Evolutionary conservation across 805 yeast genomes (phyloP).

Genomic region (Yarrowia divulgata): DNA sequence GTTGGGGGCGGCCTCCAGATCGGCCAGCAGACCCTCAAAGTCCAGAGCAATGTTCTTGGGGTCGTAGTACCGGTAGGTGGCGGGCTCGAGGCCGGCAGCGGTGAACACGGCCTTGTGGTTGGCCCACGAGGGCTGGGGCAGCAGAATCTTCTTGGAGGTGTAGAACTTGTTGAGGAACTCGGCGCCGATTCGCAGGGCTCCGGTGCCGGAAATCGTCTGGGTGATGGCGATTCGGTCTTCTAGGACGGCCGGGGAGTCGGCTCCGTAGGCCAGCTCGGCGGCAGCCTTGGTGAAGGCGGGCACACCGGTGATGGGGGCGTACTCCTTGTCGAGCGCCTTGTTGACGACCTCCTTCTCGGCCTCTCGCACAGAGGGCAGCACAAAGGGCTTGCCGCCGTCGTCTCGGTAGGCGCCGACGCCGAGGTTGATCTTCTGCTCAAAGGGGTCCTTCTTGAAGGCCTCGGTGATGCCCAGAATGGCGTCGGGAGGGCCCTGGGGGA

Average conservation of each 20-base stretch:
- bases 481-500: slow-evolving; percentile 78
- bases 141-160: slow-evolving; percentile 61
- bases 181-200: slow-evolving; percentile 85
- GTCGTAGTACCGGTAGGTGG: slow-evolving; percentile 76
- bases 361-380: slow-evolving; percentile 74
- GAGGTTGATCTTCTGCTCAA: slow-evolving; percentile 58
- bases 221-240: slow-evolving; percentile 77
- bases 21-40: slow-evolving; percentile 66
- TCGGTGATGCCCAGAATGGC: slow-evolving; percentile 79
- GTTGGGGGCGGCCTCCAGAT: slow-evolving; percentile 61
- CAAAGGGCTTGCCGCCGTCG: slow-evolving; percentile 84
- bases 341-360: slow-evolving; percentile 65
- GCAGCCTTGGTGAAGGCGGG: slow-evolving; percentile 71
- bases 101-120: slow-evolving; percentile 84
- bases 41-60: slow-evolving; percentile 66
- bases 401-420: slow-evolving; percentile 97
- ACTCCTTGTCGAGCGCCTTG: slow-evolving; percentile 74
- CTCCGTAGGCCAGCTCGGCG: slow-evolving; percentile 73
- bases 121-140: slow-evolving; percentile 95
- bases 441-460: slow-evolving; percentile 69
- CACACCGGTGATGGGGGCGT: slow-evolving; percentile 85
- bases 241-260: slow-evolving; percentile 62
- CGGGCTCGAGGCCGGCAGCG: slow-evolving; percentile 69
- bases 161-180: slow-evolving; percentile 74
- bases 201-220: slow-evolving; percentile 95